These are phyloP conservation scores for Kluyveromyces sp. DNA, from an alignment of 1,139 yeast species.

Conservation along the genomic window DNA sequence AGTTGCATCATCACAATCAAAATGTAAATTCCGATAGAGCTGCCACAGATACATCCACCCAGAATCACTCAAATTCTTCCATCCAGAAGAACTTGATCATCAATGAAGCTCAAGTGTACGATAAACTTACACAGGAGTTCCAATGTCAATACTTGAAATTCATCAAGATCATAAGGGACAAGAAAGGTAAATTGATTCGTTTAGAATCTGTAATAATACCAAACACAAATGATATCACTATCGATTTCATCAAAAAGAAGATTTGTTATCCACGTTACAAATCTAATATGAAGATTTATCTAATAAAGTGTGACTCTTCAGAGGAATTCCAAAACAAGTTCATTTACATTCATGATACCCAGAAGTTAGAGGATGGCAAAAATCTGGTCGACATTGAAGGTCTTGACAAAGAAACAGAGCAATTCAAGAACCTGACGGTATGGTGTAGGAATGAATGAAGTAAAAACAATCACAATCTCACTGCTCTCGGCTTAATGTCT, in stretches of 20 bases:
- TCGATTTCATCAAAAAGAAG: slow-evolving; percentile 31
- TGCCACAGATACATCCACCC: background rate
- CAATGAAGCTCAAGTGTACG: slow-evolving; percentile 13
- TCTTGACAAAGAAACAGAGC: slow-evolving; percentile 3
- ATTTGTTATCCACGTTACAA: slow-evolving; percentile 42
- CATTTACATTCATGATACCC: slow-evolving; percentile 9
- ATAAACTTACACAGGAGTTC: slow-evolving; percentile 24
- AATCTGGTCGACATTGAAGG: background rate
- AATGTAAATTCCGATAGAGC: background rate
- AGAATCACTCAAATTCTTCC: slow-evolving; percentile 3
- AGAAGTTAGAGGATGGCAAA: slow-evolving; percentile 1
- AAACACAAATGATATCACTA: slow-evolving; percentile 12
- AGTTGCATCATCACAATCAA: slow-evolving; percentile 2
- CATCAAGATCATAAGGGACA: slow-evolving; percentile 36
- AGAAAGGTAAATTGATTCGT: slow-evolving; percentile 35
- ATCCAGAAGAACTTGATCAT: slow-evolving; percentile 8
- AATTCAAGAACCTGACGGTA: slow-evolving; percentile 5
- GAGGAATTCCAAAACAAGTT: slow-evolving; percentile 9
- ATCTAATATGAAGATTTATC: slow-evolving; percentile 39
- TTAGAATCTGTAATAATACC: slow-evolving; percentile 31
- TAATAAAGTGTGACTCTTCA: slow-evolving; percentile 20
- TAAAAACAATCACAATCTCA: no score
- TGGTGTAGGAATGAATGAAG: slow-evolving; percentile 7
- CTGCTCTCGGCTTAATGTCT: no score
- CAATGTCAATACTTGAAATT: slow-evolving; percentile 27